Conservation (phyloP, 176 grass and related monocot species). For the Thinopyrum elongatum region DNA sequence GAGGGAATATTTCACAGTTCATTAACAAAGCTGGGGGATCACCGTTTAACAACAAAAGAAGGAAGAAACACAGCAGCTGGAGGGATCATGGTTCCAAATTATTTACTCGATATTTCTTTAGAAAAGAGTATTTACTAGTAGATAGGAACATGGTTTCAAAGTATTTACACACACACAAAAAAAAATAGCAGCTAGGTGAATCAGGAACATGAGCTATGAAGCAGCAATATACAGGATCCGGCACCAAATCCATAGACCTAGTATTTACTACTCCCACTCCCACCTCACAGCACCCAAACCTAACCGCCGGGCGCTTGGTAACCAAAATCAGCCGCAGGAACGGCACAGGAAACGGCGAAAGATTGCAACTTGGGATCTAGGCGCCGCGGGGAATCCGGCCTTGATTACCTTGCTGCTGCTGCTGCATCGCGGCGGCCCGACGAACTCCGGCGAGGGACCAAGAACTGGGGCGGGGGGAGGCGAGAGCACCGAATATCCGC, state of each 20-base stretch:
- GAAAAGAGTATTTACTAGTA: too few relatives aligned
- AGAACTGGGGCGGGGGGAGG: not conserved
- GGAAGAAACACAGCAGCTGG: too few relatives aligned
- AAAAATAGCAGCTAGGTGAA: not conserved
- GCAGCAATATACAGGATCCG: not conserved
- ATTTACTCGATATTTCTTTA: too few relatives aligned
- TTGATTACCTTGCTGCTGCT: conserved; percentile 45
- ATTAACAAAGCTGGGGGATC: too few relatives aligned
- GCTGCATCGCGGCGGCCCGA: conserved; percentile 39
- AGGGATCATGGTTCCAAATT: not conserved
- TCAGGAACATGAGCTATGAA: not conserved
- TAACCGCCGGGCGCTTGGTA: not conserved
- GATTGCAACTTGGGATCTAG: not conserved
- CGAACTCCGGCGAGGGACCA: not conserved
- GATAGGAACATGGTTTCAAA: not conserved
- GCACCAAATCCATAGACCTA: not conserved
- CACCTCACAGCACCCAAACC: not conserved
- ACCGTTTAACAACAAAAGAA: too few relatives aligned
- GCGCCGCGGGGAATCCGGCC: not conserved
- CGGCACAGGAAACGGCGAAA: not conserved
- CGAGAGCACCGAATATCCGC: not conserved
- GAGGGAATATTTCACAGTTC: too few relatives aligned
- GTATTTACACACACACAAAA: not conserved
- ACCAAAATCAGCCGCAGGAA: not conserved
- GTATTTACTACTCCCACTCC: not conserved